Conservation (phyloP, 2,329 filamentous ascomycete species). For the Ascochyta koolunga region DNA sequence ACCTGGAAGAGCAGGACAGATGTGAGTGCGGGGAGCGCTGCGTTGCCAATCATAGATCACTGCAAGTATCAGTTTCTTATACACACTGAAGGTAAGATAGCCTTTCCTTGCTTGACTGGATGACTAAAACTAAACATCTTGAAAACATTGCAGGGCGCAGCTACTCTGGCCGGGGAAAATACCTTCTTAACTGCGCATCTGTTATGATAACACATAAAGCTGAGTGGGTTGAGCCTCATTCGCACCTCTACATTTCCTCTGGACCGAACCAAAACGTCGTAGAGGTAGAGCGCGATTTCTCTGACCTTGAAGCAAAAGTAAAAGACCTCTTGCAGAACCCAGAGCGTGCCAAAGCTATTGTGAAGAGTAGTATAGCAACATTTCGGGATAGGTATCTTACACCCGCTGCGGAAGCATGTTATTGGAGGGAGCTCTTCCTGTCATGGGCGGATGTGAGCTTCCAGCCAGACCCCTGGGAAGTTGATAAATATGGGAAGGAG, state of each 20-base stretch:
- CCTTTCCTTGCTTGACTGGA: neutral
- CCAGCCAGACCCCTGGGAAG: too few species aligned
- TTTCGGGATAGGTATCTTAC: slow-evolving; percentile 44
- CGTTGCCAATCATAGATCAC: slow-evolving; percentile 58
- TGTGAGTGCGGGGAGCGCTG: too few species aligned
- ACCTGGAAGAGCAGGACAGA: slow-evolving; percentile 40
- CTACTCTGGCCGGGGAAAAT: slow-evolving; percentile 61
- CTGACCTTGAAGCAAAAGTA: slow-evolving; percentile 37
- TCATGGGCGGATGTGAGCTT: slow-evolving; percentile 20
- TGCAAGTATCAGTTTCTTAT: slow-evolving; percentile 62
- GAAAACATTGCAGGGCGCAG: slow-evolving; percentile 35
- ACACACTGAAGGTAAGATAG: slow-evolving; percentile 57
- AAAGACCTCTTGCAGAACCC: slow-evolving; percentile 40
- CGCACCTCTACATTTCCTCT: slow-evolving; percentile 38
- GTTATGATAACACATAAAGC: slow-evolving; percentile 44
- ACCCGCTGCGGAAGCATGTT: slow-evolving; percentile 41
- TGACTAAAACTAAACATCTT: slow-evolving; percentile 16
- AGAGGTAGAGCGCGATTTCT: slow-evolving; percentile 45
- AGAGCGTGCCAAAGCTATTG: slow-evolving; percentile 42
- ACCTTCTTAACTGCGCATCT: slow-evolving; percentile 57
- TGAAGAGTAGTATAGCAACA: slow-evolving; percentile 37
- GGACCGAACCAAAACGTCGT: slow-evolving; percentile 44
- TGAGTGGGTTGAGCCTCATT: slow-evolving; percentile 45
- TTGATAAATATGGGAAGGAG: too few species aligned
- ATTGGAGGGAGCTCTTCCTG: slow-evolving; percentile 28